phyloP scores from a whole-genome alignment of 2,329 filamentous ascomycete species.

The Venturia oleaginea region DNA sequence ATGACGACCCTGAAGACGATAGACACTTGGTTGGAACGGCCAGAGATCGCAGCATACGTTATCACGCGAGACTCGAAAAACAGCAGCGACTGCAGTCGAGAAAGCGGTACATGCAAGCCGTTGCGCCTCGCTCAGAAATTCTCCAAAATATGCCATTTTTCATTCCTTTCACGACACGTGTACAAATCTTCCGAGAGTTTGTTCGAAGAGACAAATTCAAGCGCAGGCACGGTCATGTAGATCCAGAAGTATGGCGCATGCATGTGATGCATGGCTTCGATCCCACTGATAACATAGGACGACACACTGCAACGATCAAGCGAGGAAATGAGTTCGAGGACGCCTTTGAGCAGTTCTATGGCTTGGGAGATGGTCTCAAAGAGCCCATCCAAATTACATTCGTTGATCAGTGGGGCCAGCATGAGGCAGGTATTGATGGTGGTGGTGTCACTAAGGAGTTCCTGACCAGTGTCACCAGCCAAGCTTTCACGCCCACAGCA shows the following conservation, averaged over 20 bases:
- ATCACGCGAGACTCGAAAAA: constrained; percentile 52
- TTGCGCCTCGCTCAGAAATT: constrained; percentile 81
- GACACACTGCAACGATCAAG: constrained; percentile 67
- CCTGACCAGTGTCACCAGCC: constrained; percentile 74
- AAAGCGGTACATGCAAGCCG: constrained; percentile 63
- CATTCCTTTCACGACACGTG: constrained; percentile 84
- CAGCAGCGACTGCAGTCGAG: constrained; percentile 59
- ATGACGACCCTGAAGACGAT: constrained; percentile 31
- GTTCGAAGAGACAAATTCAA: constrained; percentile 71
- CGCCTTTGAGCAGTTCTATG: constrained; percentile 75
- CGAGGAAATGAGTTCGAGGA: constrained; percentile 76
- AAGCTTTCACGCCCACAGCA: constrained; percentile 62
- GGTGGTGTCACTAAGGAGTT: constrained; percentile 98
- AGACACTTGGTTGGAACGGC: constrained; percentile 43
- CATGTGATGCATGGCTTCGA: constrained; percentile 14
- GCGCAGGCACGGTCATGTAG: constrained; percentile 57
- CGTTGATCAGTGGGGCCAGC: constrained; percentile 76
- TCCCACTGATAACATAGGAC: constrained; percentile 21
- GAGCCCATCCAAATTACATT: constrained; percentile 97
- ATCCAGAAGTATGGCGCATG: constrained; percentile 65
- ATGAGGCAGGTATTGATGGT: constrained; percentile 91
- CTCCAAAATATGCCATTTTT: constrained; percentile 95
- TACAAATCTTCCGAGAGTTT: constrained; percentile 89
- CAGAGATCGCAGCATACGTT: constrained; percentile 52
- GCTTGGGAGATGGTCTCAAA: constrained; percentile 73